Evolutionary conservation across 2,329 filamentous ascomycete genomes (phyloP).

Genomic region (Colletotrichum eleusines): DNA sequence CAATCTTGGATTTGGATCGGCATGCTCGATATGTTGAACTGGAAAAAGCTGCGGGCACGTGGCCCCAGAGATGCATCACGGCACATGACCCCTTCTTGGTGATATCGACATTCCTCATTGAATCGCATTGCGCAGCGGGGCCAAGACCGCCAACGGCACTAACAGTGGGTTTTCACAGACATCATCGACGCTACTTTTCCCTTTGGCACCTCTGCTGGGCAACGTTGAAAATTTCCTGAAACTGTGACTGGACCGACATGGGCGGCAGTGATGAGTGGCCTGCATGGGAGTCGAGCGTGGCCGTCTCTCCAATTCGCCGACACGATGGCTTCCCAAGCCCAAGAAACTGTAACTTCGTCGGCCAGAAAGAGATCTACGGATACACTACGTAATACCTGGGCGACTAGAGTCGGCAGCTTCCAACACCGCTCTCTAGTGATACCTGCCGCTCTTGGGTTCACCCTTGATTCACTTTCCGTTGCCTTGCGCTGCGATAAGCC

Average conservation of each 20-base stretch:
- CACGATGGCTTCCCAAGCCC: background rate
- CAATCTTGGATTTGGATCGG: background rate
- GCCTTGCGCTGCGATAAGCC: background rate
- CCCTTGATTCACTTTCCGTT: too few relatives aligned
- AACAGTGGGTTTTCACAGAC: constrained; percentile 9
- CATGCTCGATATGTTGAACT: constrained; percentile 9
- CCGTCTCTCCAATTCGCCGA: background rate
- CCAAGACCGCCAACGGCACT: constrained; percentile 17
- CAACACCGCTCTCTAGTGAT: too few relatives aligned
- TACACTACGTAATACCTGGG: too few relatives aligned
- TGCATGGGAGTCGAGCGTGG: constrained; percentile 6
- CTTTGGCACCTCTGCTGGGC: constrained; percentile 1
- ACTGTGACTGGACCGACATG: constrained; percentile 8
- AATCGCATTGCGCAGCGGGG: constrained; percentile 9
- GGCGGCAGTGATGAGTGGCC: constrained; percentile 6
- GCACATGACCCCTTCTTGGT: constrained; percentile 23
- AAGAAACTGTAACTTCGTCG: constrained; percentile 4
- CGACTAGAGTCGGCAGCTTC: too few relatives aligned
- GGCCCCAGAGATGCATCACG: constrained; percentile 15
- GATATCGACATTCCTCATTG: background rate
- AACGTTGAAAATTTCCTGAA: constrained; percentile 10
- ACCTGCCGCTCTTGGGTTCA: too few relatives aligned
- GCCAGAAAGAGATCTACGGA: background rate
- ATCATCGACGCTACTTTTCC: constrained; percentile 25
- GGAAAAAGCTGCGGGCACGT: constrained; percentile 12